Evolutionary conservation across 768 basidiomycete species (phyloP).

Genomic region (Chiua virens): DNA sequence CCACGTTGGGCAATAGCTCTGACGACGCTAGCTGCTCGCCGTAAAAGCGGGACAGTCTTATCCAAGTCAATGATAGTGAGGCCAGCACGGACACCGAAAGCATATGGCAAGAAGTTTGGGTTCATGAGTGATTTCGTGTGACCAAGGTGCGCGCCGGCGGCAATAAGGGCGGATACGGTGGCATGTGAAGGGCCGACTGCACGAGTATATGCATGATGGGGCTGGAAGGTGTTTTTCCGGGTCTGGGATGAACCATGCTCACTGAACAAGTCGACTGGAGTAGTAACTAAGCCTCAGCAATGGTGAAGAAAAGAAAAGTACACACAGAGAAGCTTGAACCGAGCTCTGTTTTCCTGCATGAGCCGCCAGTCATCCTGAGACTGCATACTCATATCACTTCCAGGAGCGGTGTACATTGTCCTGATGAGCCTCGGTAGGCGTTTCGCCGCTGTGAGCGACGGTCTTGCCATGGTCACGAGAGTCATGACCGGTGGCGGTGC

Average conservation of each 20-base stretch:
- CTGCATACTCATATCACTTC: slow-evolving; percentile 35
- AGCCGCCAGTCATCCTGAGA: slow-evolving; percentile 63
- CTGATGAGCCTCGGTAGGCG: slow-evolving; percentile 24
- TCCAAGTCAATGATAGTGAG: slow-evolving; percentile 95
- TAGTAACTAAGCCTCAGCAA: slow-evolving; percentile 9
- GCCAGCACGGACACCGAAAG: slow-evolving; percentile 88
- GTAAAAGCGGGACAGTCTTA: slow-evolving; percentile 86
- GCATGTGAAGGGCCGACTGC: slow-evolving; percentile 59
- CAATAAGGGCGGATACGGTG: slow-evolving; percentile 87
- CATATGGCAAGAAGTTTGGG: slow-evolving; percentile 87
- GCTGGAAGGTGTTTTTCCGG: slow-evolving; percentile 66
- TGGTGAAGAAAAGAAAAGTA: slow-evolving; percentile 17
- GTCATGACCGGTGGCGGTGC: slow-evolving; percentile 30
- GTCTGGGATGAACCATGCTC: slow-evolving; percentile 79
- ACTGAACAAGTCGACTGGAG: slow-evolving; percentile 58
- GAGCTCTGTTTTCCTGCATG: slow-evolving; percentile 59
- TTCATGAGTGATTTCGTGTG: slow-evolving; percentile 84
- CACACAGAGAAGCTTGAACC: slow-evolving; percentile 56
- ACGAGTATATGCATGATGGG: slow-evolving; percentile 66
- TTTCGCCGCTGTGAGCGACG: slow-evolving; percentile 20
- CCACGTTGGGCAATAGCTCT: slow-evolving; percentile 78
- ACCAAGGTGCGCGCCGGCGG: slow-evolving; percentile 92
- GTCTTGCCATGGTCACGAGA: slow-evolving; percentile 27
- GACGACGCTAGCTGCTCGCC: slow-evolving; percentile 86
- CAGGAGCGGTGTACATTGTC: slow-evolving; percentile 32